Percentiles rank a stretch among this genome's conserved stretches.
These are phyloP conservation scores for Sporothrix humicola DNA, from an alignment of 2,329 filamentous ascomycete genomes.

Conservation along the genomic window DNA sequence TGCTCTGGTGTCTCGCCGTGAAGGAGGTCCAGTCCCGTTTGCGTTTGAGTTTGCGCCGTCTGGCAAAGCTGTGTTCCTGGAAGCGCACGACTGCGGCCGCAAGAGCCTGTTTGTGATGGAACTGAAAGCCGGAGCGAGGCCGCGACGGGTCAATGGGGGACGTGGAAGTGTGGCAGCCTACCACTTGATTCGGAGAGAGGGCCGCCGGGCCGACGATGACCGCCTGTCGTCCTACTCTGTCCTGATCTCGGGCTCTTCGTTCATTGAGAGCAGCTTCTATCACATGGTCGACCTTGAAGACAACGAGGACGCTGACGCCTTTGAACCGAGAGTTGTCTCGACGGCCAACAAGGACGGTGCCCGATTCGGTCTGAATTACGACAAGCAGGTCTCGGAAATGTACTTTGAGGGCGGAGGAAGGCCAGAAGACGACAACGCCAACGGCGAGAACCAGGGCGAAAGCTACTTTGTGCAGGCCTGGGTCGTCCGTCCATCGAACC, in stretches of 20 bases:
- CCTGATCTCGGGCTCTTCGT: constrained; percentile 48
- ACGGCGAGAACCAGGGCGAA: neutral
- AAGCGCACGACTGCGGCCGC: constrained; percentile 46
- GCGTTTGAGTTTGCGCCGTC: constrained; percentile 47
- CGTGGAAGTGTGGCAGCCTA: constrained; percentile 43
- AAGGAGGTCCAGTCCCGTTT: constrained; percentile 38
- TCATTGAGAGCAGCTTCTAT: constrained; percentile 49
- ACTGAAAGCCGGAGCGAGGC: constrained; percentile 42
- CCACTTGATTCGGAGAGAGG: constrained; percentile 39
- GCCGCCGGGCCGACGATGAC: constrained; percentile 36
- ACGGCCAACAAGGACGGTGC: constrained; percentile 44
- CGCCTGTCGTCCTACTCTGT: constrained; percentile 39
- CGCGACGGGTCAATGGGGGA: constrained; percentile 36
- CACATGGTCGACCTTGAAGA: constrained; percentile 43
- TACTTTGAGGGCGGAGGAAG: constrained; percentile 48
- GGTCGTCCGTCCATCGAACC: constrained; percentile 48
- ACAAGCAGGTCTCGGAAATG: constrained; percentile 49
- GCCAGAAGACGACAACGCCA: neutral
- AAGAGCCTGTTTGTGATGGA: constrained; percentile 45
- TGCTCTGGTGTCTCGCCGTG: neutral
- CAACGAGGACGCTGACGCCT: neutral
- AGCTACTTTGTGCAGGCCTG: constrained; percentile 47
- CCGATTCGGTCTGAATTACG: constrained; percentile 45
- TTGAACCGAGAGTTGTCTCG: constrained; percentile 42
- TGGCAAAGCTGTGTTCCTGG: constrained; percentile 46